Evolutionary conservation across 164 flowering plant species (phyloP).

Genomic region (Cinnamomum micranthum): DNA sequence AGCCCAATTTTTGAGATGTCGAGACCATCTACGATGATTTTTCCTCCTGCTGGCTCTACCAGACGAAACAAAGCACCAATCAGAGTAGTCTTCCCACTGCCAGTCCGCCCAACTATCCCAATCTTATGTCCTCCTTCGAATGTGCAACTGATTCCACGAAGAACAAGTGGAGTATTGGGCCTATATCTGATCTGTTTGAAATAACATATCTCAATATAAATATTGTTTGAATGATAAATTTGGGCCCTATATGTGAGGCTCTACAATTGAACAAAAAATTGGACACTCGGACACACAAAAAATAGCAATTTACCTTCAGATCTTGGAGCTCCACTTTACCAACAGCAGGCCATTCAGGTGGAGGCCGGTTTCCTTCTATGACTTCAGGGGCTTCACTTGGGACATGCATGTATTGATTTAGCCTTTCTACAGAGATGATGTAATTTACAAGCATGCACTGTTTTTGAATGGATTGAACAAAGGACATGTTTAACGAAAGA

Average conservation of each 20-base stretch:
- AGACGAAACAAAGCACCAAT: constrained; percentile 63
- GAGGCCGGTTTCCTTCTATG: constrained; percentile 39
- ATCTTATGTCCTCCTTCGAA: constrained; percentile 68
- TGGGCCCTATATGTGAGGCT: neutral
- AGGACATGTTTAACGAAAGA: constrained; percentile 53
- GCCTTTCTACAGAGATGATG: constrained; percentile 69
- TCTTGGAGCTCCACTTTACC: constrained; percentile 60
- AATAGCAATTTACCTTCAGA: constrained; percentile 32
- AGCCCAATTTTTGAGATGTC: constrained; percentile 65
- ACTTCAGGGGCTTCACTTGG: constrained; percentile 64
- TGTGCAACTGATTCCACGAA: constrained; percentile 61
- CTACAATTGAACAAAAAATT: neutral
- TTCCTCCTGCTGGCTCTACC: constrained; percentile 64
- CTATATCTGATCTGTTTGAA: constrained; percentile 58
- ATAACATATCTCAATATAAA: neutral
- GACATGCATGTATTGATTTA: constrained; percentile 65
- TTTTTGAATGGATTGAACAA: constrained; percentile 44
- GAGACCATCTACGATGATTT: constrained; percentile 46
- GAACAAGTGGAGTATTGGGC: constrained; percentile 59
- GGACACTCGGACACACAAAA: neutral
- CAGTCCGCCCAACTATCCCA: constrained; percentile 83
- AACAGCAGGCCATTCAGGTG: constrained; percentile 46
- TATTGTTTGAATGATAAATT: neutral
- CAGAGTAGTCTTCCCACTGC: constrained; percentile 77
- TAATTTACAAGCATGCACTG: constrained; percentile 53